Evolutionary conservation across 495 filamentous ascomycete genomes (phyloP).

Genomic region (Hyaloscypha variabilis): DNA sequence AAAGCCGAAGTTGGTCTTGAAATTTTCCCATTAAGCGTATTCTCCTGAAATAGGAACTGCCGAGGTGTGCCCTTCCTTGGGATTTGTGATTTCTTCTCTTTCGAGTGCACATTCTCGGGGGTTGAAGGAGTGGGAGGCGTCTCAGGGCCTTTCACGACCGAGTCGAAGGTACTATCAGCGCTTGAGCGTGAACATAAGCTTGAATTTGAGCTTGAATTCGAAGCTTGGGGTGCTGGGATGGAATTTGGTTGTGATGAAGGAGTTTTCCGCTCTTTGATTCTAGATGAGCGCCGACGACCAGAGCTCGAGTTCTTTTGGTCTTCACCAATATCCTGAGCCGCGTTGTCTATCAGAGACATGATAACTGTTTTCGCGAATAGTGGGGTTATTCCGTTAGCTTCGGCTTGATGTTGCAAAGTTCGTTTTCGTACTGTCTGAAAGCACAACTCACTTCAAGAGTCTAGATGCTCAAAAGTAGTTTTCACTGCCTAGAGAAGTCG

Average conservation of each 20-base stretch:
- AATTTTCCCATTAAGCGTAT: neutral
- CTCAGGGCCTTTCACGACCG: neutral
- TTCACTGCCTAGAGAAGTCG: too few species aligned
- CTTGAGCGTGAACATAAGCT: neutral
- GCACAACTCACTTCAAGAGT: too few species aligned
- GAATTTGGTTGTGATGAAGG: neutral
- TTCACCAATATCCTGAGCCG: neutral
- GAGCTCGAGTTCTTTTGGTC: neutral
- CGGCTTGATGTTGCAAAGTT: neutral
- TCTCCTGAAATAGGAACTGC: neutral
- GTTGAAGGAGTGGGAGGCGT: neutral
- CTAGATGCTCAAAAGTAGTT: too few species aligned
- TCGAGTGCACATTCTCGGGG: neutral
- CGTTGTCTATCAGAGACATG: neutral
- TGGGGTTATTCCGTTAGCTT: neutral
- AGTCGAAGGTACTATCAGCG: neutral
- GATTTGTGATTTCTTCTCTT: neutral
- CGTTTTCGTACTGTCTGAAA: neutral
- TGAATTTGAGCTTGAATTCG: neutral
- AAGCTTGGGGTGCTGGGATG: neutral
- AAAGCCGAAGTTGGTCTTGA: too few species aligned
- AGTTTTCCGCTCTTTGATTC: neutral
- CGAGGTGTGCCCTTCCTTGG: neutral
- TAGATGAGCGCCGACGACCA: neutral
- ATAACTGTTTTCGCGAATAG: neutral